Evolutionary conservation across 768 basidiomycete genomes (phyloP).

Genomic region (Rhodotorula toruloides): DNA sequence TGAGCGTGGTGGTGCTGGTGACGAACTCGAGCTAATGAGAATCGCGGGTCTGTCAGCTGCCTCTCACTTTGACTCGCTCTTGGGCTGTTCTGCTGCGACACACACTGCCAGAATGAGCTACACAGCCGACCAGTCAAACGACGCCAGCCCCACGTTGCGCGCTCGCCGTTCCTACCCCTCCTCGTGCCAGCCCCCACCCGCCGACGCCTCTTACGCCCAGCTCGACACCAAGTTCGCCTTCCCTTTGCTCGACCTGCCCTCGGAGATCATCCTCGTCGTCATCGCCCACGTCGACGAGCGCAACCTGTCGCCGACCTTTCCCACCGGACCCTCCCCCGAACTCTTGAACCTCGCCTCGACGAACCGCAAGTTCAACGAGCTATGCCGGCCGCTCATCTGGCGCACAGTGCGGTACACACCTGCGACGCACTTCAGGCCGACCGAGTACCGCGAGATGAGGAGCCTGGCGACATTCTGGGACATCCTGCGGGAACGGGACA

Average conservation of each 20-base stretch:
- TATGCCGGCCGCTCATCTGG: slow-evolving; percentile 13
- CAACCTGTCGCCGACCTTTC: slow-evolving; percentile 22
- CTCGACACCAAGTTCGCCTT: background rate
- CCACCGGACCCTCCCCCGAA: slow-evolving; percentile 11
- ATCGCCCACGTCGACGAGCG: slow-evolving; percentile 15
- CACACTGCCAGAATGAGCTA: too few relatives aligned
- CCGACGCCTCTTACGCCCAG: background rate
- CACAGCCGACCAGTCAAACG: too few relatives aligned
- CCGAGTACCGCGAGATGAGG: background rate
- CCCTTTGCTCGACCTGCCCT: slow-evolving; percentile 14
- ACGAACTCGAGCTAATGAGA: background rate
- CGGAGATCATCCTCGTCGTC: slow-evolving; percentile 11
- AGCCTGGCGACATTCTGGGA: background rate
- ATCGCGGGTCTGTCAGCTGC: too few relatives aligned
- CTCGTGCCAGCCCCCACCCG: background rate
- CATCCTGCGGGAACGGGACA: background rate
- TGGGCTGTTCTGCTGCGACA: too few relatives aligned
- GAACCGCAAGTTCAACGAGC: slow-evolving; percentile 3
- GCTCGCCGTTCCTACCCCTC: too few relatives aligned
- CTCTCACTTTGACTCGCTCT: too few relatives aligned
- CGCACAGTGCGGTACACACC: slow-evolving; percentile 8
- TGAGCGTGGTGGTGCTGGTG: background rate
- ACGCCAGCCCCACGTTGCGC: too few relatives aligned
- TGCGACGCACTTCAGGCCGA: background rate
- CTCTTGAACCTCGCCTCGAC: slow-evolving; percentile 6